phyloP scores from a whole-genome alignment of 2,329 filamentous ascomycete species.

The Endothia cerciana region DNA sequence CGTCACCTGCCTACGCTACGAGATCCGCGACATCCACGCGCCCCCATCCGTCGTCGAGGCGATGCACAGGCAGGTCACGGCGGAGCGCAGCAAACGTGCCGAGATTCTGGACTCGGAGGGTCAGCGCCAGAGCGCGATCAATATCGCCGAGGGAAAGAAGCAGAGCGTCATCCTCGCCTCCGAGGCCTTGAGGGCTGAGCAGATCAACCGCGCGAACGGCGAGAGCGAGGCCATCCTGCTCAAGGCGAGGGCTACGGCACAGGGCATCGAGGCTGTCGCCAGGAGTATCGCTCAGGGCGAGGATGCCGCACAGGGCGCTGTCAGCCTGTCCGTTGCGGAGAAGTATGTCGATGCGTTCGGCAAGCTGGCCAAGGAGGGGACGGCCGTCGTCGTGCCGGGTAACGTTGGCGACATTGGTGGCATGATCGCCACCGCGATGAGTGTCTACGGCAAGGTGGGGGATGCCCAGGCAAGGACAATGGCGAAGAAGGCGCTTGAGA shows the following conservation, averaged over 20 bases:
- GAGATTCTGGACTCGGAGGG: conserved; percentile 98
- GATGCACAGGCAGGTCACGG: conserved; percentile 98
- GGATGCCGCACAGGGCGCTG: conserved; percentile 76
- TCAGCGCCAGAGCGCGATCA: conserved; percentile 96
- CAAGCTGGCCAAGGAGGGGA: conserved; percentile 92
- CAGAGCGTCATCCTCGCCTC: conserved; percentile 96
- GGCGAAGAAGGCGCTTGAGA: conserved; percentile 55
- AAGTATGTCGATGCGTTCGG: conserved; percentile 95
- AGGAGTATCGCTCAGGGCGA: conserved; percentile 73
- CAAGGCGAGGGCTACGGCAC: conserved; percentile 83
- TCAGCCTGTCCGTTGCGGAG: conserved; percentile 89
- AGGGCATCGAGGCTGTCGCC: conserved; percentile 86
- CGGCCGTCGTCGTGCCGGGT: conserved; percentile 91
- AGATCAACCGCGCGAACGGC: conserved; percentile 90
- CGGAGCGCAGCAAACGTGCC: conserved; percentile 94
- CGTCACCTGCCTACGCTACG: conserved; percentile 92
- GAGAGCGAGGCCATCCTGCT: conserved; percentile 92
- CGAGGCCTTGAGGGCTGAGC: conserved; percentile 85
- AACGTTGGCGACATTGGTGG: conserved; percentile 95
- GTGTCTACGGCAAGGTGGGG: conserved; percentile 92
- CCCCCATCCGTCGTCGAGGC: conserved; percentile 91
- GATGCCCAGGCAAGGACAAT: conserved; percentile 74
- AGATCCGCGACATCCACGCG: conserved; percentile 97
- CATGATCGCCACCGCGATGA: conserved; percentile 96
- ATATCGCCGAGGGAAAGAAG: conserved; percentile 97